Evolutionary conservation across 257 asterid genomes (phyloP), one percentile per base, ranked within the genome.

Genomic region (Cruciata laevipes): DNA sequence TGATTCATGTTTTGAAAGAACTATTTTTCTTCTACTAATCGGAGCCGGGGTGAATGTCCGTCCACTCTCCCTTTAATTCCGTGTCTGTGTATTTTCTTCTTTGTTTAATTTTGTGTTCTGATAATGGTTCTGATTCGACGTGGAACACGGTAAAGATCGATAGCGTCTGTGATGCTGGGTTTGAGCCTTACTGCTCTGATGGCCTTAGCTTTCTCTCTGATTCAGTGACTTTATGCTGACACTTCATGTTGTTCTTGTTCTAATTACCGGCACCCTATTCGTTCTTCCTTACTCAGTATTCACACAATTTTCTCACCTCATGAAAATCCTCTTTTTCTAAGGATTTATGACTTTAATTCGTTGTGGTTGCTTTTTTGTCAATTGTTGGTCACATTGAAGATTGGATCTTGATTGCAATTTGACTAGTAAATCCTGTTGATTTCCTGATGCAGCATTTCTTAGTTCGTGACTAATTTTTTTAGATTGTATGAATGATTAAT

Each of bases 1-100:
- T n/a, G n/a, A n/a, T n/a, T n/a, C n/a, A n/a, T n/a, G n/a, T n/a
- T n/a, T n/a, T n/a, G n/a, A n/a, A n/a, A n/a, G n/a, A n/a, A n/a
- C n/a, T n/a, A n/a, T n/a, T n/a, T n/a, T n/a, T n/a, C n/a, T n/a
- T n/a, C n/a, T 90, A 13, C 52, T 90, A 53, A 76, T 83, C 30
- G 97, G 97, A 69, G 96, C 97, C 78, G 97, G 96, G 13, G 96
- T 90, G 79, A 88, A 88, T 83, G 96, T 88, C 67, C 17, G 85
- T n/a, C 63, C 76, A 27, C 61, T 25, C 6, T 63, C 59, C 66
- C 59, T 53, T 18, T n/a, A n/a, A 53, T 13, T 53, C 13, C 20
- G 23, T n/a, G 9, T 53, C 13, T 53, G 25, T 6, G 23, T 53
- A 13, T 53, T 53, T 53, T 18, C 25, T 60, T 32, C 3, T 37